Conservation (phyloP, 1,284 basidiomycete species). For the Puccinia polysora region DNA sequence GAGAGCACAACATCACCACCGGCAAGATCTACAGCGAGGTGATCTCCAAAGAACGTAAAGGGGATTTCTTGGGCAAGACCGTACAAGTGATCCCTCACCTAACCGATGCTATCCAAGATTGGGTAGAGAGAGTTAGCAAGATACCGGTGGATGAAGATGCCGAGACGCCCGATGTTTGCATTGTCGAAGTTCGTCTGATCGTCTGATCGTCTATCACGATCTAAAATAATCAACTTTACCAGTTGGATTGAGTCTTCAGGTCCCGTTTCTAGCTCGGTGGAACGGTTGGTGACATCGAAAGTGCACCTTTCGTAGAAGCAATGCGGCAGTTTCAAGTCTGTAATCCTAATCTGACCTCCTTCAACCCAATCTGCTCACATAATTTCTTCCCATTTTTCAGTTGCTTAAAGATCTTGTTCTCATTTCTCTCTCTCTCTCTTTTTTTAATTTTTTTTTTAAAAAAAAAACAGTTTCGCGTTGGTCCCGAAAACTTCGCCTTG, state of each 20-base stretch:
- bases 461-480: conserved; percentile 93
- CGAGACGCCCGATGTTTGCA: conserved; percentile 91
- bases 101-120: conserved; percentile 96
- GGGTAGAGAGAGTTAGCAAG: conserved; percentile 92
- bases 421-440: no score
- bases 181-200: conserved; percentile 67
- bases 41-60: conserved; percentile 93
- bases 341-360: background rate
- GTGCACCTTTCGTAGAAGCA: conserved; percentile 94
- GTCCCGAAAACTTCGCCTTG: conserved; percentile 92
- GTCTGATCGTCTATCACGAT: background rate
- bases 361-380: background rate
- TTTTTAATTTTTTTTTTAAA: no score
- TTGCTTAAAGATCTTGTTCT: no score
- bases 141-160: conserved; percentile 91
- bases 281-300: conserved; percentile 92
- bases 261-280: conserved; percentile 72
- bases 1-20: conserved; percentile 97
- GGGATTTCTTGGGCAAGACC: conserved; percentile 96
- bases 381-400: no score
- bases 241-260: background rate
- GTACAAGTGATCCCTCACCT: conserved; percentile 97
- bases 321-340: conserved; percentile 81
- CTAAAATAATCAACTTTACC: background rate
- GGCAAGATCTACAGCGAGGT: conserved; percentile 97